Percentiles rank a stretch among this genome's conserved stretches.
Conservation (phyloP, 192 early-diverging fungal species). For the Rhizoclosmatium globosum region DNA sequence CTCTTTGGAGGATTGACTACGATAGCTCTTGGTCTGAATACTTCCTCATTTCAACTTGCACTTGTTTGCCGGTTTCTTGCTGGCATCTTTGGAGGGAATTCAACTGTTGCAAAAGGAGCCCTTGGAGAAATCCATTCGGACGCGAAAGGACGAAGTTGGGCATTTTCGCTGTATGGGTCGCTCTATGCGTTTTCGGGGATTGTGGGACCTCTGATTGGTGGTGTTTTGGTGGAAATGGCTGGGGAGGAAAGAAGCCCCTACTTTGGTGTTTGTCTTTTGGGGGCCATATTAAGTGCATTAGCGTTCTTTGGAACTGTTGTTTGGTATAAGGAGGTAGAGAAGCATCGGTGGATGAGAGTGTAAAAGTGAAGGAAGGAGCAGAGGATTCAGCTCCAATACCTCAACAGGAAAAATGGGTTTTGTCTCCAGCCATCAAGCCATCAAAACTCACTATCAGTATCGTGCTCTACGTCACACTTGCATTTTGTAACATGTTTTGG, state of each 20-base stretch:
- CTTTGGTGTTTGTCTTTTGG: background rate
- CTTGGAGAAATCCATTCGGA: conserved; percentile 50
- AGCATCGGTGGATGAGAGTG: background rate
- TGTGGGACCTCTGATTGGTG: conserved; percentile 37
- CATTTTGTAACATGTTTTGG: conserved; percentile 56
- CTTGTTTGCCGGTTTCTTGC: conserved; percentile 50
- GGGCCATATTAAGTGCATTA: too few species aligned
- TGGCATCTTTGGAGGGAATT: conserved; percentile 57
- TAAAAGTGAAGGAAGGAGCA: background rate
- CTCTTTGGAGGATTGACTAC: conserved; percentile 23
- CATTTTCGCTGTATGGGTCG: conserved; percentile 54
- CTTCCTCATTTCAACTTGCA: conserved; percentile 33
- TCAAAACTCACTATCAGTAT: conserved; percentile 40
- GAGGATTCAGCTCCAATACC: background rate
- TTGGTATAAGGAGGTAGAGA: background rate
- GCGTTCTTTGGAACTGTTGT: background rate
- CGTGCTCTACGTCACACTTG: conserved; percentile 46
- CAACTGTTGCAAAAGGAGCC: conserved; percentile 59
- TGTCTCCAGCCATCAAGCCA: background rate
- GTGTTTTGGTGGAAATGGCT: background rate
- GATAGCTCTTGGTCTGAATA: conserved; percentile 30
- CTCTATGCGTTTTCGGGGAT: conserved; percentile 47
- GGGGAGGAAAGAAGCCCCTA: background rate
- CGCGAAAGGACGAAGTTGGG: conserved; percentile 47
- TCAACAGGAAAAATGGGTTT: too few species aligned